Evolutionary conservation across 1,139 yeast species (phyloP), one percentile per base, ranked within the genome.

Genomic region (Suhomyces anneliseae): DNA sequence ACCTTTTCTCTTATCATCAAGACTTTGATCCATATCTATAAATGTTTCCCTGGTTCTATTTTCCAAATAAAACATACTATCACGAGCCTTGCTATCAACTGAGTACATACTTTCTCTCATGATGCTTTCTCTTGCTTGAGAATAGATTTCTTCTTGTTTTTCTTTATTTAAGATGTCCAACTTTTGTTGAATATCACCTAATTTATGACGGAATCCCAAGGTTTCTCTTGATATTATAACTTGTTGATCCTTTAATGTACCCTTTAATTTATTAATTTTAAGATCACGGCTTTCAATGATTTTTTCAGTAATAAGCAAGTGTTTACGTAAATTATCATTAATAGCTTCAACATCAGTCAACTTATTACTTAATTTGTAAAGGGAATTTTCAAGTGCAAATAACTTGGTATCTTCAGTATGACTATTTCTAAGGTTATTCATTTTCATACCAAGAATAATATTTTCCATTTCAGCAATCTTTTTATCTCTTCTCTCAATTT

Each of bases 211-310:
- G 61, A 84, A 83, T 36, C 72, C 69, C n/a, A 66, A 64, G 8
- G 83, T 70, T 54, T 84, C 88, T 42, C 70, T 68, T 24, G 69
- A 69, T 32, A 82, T 75, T 36, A 74, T 68, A 26, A 63, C 57
- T 53, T 82, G 83, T 47, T 83, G 82, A 15, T 79, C 81, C 39
- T 70, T 68, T 44, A 87, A 67, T 27, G 80, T 64, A 14, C 61
- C 57, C 55, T 84, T 85, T 48, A 87, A 70, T 37, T 77, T 74
- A 45, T 72, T 70, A 40, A 87, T 85, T 42, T 87, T 76, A 47
- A 74, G 76, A 51, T 82, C 83, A 45, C 90, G 74, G 27, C 82
- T 72, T 27, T 78, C 83, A 33, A 85, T 76, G 44, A 86, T 75
- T 56, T 81, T 78, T 51, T 82, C 82, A 41, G 84, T 75, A 12